phyloP scores from a whole-genome alignment of 2,329 filamentous ascomycete genomes.

The Fusarium chaquense region DNA sequence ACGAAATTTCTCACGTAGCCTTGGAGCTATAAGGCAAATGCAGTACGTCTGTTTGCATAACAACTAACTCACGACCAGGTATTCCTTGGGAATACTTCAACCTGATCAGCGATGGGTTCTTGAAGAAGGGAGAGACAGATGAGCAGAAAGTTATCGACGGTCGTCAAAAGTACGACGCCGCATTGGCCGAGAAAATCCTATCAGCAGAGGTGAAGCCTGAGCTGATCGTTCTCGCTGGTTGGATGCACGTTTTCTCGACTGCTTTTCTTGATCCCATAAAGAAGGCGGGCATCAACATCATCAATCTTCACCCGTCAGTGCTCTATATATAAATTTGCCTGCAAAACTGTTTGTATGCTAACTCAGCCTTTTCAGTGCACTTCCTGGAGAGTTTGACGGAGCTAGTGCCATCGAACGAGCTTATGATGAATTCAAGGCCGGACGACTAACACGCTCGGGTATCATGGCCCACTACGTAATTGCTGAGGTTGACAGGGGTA shows the following conservation, averaged over 20 bases:
- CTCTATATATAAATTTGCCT: slow-evolving; percentile 61
- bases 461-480: slow-evolving; percentile 93
- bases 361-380: slow-evolving; percentile 48
- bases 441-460: slow-evolving; percentile 78
- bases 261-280: slow-evolving; percentile 77
- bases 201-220: slow-evolving; percentile 69
- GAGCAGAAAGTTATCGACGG: slow-evolving; percentile 65
- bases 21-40: background rate
- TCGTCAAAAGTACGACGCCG: slow-evolving; percentile 79
- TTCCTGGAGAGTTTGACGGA: slow-evolving; percentile 78
- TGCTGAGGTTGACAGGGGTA: slow-evolving; percentile 81
- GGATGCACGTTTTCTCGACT: slow-evolving; percentile 84
- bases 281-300: slow-evolving; percentile 72
- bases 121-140: slow-evolving; percentile 70
- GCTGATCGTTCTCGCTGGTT: slow-evolving; percentile 84
- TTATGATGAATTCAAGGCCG: slow-evolving; percentile 75
- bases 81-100: slow-evolving; percentile 80
- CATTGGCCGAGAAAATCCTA: slow-evolving; percentile 73
- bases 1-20: background rate
- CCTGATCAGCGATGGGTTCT: slow-evolving; percentile 70
- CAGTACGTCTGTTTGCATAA: background rate
- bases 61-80: slow-evolving; percentile 15
- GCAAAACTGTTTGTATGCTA: slow-evolving; percentile 45
- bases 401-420: slow-evolving; percentile 82
- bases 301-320: slow-evolving; percentile 85